A percentile compares a stretch with the other conserved stretches of the same genome.
Conservation (phyloP, 495 filamentous ascomycete species). For the Penicillium ochrochloron region DNA sequence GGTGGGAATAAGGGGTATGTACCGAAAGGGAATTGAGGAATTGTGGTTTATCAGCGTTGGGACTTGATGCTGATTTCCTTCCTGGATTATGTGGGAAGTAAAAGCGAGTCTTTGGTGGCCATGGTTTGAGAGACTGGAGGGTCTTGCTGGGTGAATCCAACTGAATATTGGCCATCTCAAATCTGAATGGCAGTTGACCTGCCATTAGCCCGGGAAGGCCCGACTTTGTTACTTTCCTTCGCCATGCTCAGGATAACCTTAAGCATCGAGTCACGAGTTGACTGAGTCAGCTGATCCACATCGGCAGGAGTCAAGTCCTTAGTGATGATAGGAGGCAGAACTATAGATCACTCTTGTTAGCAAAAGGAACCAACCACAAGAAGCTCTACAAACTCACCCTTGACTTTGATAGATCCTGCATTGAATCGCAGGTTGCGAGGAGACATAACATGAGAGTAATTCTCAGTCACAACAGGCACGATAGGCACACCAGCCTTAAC, state of each 20-base stretch:
- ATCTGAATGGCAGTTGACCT: slow-evolving; percentile 48
- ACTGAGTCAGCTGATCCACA: slow-evolving; percentile 76
- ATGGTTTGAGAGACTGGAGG: neutral
- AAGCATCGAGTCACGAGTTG: slow-evolving; percentile 79
- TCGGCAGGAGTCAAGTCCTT: slow-evolving; percentile 74
- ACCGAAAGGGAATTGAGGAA: slow-evolving; percentile 7
- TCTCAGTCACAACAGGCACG: slow-evolving; percentile 81
- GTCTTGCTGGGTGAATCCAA: neutral
- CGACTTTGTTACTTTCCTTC: slow-evolving; percentile 28
- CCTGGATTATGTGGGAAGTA: neutral
- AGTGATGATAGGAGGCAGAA: slow-evolving; percentile 87
- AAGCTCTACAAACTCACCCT: slow-evolving; percentile 57
- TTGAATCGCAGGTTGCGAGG: slow-evolving; percentile 71
- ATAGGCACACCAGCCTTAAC: slow-evolving; percentile 93
- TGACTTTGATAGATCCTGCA: slow-evolving; percentile 76
- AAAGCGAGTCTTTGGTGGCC: neutral
- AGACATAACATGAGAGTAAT: slow-evolving; percentile 84
- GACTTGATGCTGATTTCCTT: slow-evolving; percentile 1
- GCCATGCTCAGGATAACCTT: slow-evolving; percentile 70
- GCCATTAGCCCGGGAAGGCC: slow-evolving; percentile 30
- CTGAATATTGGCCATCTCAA: slow-evolving; percentile 24
- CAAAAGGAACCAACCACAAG: neutral
- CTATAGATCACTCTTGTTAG: slow-evolving; percentile 40
- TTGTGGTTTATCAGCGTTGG: slow-evolving; percentile 10
- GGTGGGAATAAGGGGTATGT: slow-evolving; percentile 16